Base-by-base conservation (phyloP, 179 eudicot genomes). In the Gypsophila paniculata region DNA sequence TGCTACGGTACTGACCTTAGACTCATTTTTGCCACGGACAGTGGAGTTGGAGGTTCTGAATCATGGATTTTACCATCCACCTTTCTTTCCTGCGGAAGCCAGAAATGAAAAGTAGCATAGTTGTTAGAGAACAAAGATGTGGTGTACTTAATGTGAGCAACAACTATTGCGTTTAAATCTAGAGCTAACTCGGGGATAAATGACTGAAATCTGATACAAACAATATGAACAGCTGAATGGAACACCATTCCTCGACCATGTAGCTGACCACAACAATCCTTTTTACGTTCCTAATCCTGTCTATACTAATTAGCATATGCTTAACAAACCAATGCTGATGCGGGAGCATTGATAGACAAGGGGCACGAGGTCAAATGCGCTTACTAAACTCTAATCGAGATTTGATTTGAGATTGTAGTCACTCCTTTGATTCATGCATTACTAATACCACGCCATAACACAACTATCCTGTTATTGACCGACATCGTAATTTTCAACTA, bases 1-100 rank as follows among this genome's bases (percentile, higher is more conserved):
- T 44, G 29, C 23, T 6, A 53, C 22, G 72, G 65, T 49, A 74
- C 86, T 65, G 57, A 94, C 99, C 99, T 88, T 67, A 91, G 89
- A 60, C 86, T 82, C 90, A 86, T 80, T 77, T 87, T 92, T 21
- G 85, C 52, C 39, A 85, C 82, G 54, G 90, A 82, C 71, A 83
- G 90, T 44, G 96, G 97, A 75, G 96, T 88, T 38, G 88, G 85
- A 81, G 93, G 88, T 73, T 92, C 98, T 38, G 84, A 77, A 69
- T 87, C 91, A 39, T 82, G 90, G 78, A 74, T 65, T 78, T 83
- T 93, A 65, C 80, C 88, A 55, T 87, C 91, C 83, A 78, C 82
- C 75, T 85, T 86, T 82, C 86, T 86, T 78, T 89, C 99, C 98
- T 95, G 86, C 73, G 76, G 54, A 29, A 58, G 79, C 29, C 55